Evolutionary conservation across 1,139 yeast genomes (phyloP).

Genomic region (Hansenula lynferdii): DNA sequence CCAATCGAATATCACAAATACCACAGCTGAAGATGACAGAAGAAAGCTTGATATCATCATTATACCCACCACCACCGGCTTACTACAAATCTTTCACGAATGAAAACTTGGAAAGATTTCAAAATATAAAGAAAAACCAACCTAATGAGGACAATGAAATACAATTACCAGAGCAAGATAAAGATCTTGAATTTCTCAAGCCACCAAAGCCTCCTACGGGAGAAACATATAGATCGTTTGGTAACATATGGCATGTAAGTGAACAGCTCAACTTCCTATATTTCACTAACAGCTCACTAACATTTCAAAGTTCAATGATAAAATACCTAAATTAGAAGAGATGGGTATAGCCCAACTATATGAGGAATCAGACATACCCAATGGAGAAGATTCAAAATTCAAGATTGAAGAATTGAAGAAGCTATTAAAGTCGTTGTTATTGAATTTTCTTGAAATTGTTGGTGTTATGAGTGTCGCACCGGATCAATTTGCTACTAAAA

Average conservation of each 20-base stretch:
- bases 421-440: conserved; percentile 60
- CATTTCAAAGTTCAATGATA: conserved; percentile 44
- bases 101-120: conserved; percentile 41
- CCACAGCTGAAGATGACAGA: conserved; percentile 21
- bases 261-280: neutral
- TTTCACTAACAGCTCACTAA: conserved; percentile 1
- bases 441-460: conserved; percentile 68
- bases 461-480: conserved; percentile 74
- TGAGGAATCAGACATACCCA: conserved; percentile 23
- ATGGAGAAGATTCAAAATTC: conserved; percentile 33
- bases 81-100: conserved; percentile 63
- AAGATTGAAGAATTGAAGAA: conserved; percentile 66
- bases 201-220: conserved; percentile 66
- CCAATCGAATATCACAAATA: too few relatives aligned
- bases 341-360: conserved; percentile 70
- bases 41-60: conserved; percentile 42
- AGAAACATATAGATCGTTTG: conserved; percentile 70
- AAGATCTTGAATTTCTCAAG: conserved; percentile 42
- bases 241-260: conserved; percentile 67
- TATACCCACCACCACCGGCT: conserved; percentile 87
- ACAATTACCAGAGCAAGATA: conserved; percentile 18
- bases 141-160: conserved; percentile 7
- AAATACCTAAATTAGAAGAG: conserved; percentile 59
- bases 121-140: conserved; percentile 10
- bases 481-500: conserved; percentile 54